These are phyloP conservation scores for Phialophora expanda DNA, from an alignment of 2,329 filamentous ascomycete genomes.

Conservation along the genomic window DNA sequence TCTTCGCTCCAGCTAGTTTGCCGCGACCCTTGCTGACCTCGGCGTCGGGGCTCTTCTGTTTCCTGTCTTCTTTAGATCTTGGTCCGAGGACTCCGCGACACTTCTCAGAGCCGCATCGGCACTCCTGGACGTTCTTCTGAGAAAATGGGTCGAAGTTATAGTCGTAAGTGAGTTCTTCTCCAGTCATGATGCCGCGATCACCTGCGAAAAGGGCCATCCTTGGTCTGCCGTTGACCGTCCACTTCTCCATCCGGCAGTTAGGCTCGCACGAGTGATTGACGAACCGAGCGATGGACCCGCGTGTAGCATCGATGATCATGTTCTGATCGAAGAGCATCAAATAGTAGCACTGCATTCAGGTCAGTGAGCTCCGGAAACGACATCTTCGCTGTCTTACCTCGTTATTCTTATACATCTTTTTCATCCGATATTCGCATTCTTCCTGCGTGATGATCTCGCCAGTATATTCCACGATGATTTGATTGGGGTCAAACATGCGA, in stretches of 20 bases:
- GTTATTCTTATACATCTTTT: constrained; percentile 89
- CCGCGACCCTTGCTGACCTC: constrained; percentile 29
- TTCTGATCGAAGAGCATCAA: constrained; percentile 98
- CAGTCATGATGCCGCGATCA: constrained; percentile 85
- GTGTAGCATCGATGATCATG: constrained; percentile 91
- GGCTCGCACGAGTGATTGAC: constrained; percentile 97
- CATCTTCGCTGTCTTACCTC: constrained; percentile 64
- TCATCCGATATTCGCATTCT: constrained; percentile 93
- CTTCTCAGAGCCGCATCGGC: constrained; percentile 64
- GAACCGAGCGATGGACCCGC: constrained; percentile 93
- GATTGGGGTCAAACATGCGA: constrained; percentile 81
- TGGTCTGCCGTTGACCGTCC: constrained; percentile 90
- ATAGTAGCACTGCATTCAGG: constrained; percentile 78
- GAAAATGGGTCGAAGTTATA: constrained; percentile 73
- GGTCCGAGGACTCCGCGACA: constrained; percentile 66
- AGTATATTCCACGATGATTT: constrained; percentile 98
- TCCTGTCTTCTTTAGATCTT: constrained; percentile 60
- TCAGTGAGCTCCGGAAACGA: constrained; percentile 33
- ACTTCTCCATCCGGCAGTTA: constrained; percentile 98
- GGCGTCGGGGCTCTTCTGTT: constrained; percentile 31
- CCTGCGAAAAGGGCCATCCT: constrained; percentile 97
- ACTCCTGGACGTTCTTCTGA: constrained; percentile 67
- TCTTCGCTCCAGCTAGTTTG: constrained; percentile 38
- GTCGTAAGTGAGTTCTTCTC: constrained; percentile 96
- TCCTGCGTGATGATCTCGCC: constrained; percentile 96